Evolutionary conservation across 2,329 filamentous ascomycete genomes (phyloP).

Genomic region (Ceratocystiopsis sp.): DNA sequence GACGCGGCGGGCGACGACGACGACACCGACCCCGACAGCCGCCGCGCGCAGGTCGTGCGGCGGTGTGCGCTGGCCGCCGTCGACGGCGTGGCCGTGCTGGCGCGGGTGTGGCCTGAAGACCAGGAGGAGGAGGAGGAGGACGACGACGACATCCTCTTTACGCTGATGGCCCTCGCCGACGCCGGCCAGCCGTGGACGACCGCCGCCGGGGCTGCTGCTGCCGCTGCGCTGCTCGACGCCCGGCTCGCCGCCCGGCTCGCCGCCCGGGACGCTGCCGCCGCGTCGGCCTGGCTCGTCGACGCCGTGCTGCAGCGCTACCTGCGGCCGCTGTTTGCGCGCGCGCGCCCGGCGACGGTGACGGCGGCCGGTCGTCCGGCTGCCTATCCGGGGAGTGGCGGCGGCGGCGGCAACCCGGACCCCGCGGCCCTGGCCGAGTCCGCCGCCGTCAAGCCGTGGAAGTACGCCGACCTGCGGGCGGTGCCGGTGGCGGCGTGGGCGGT

Average conservation of each 20-base stretch:
- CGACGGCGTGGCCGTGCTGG: conserved; percentile 9
- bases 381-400: conserved; percentile 23
- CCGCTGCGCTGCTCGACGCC: conserved; percentile 17
- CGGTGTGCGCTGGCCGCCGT: conserved; percentile 6
- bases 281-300: conserved; percentile 29
- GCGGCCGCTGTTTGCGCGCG: conserved; percentile 47
- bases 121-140: neutral
- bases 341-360: conserved; percentile 36
- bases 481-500: conserved; percentile 47
- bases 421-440: conserved; percentile 17
- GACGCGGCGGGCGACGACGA: neutral
- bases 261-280: neutral
- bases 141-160: conserved; percentile 14
- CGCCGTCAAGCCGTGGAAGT: conserved; percentile 44
- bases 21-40: neutral
- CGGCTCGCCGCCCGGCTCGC: conserved; percentile 8
- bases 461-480: conserved; percentile 29
- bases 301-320: conserved; percentile 45
- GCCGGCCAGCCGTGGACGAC: conserved; percentile 15
- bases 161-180: conserved; percentile 18
- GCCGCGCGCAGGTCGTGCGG: neutral
- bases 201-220: conserved; percentile 12
- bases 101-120: neutral
- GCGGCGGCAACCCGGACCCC: conserved; percentile 12
- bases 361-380: conserved; percentile 36